Evolutionary conservation across 2,329 filamentous ascomycete genomes (phyloP).

Genomic region (Aspergillus fischeri): DNA sequence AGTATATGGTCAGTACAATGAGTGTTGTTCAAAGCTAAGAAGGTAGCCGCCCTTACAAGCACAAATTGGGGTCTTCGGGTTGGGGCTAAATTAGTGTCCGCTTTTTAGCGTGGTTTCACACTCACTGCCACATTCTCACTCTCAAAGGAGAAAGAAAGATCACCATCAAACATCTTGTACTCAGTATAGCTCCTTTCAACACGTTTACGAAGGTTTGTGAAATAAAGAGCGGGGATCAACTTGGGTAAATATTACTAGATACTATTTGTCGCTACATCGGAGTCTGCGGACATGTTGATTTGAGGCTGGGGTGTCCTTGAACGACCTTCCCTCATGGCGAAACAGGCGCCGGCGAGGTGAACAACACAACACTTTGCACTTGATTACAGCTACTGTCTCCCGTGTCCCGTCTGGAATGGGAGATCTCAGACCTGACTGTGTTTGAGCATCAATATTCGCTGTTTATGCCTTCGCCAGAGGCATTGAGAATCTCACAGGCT

Average conservation of each 20-base stretch:
- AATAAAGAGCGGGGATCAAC: neutral
- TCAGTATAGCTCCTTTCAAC: neutral
- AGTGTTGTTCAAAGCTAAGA: neutral
- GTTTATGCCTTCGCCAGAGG: neutral
- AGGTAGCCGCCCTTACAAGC: neutral
- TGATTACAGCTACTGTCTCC: neutral
- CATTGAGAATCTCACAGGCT: neutral
- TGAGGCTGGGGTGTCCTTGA: neutral
- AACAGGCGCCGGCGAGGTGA: neutral
- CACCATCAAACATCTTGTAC: neutral
- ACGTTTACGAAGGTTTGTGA: neutral
- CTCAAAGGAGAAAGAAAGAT: neutral
- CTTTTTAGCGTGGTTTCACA: neutral
- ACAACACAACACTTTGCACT: neutral
- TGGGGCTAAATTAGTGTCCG: constrained; percentile 5
- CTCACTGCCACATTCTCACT: neutral
- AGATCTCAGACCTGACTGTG: neutral
- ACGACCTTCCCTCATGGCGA: neutral
- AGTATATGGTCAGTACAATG: no score
- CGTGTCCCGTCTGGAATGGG: neutral
- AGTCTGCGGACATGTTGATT: neutral
- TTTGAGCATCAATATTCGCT: neutral
- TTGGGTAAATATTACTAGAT: neutral
- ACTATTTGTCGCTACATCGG: neutral
- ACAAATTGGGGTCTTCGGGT: no score